Evolutionary conservation across 441 rosid genomes (phyloP), one percentile per base, ranked within the genome.

Genomic region (Erodium trifolium): DNA sequence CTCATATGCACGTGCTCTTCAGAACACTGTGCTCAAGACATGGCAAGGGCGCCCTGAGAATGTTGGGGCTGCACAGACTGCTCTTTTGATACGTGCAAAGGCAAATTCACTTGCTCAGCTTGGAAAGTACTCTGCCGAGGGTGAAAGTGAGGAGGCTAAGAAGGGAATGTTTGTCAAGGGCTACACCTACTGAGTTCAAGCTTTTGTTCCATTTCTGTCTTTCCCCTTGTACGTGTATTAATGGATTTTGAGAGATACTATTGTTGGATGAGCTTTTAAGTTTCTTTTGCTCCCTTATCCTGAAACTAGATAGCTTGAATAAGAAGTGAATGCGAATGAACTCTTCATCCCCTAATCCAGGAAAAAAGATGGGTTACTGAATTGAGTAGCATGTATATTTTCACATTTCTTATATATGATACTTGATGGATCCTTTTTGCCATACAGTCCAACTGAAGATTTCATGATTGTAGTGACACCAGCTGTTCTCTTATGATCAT

Each of bases 141-240:
- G 96, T 1, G 99, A 94, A 78, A 85, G 80, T 18, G 99, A 94
- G n/a, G 99, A 90, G 63, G 90, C 99, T 4, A 90, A 85, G 89
- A 91, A 82, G 80, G 97, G 99, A 78, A 94, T 94, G 99, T 94
- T 94, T 13, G 99, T 90, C 67, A 88, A 87, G 80, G 99, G 99
- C 73, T 94, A 94, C 76, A 94, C 97, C 75, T 94, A 94, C 80
- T 94, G 80, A 85, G 74, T 51, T 3, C 59, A 3, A 51, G 18
- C 7, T 51, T 51, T 51, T 51, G 18, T 12, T 51, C 17, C 59
- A 51, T 51, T 51, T 49, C 18, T 51, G 59, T 2, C 18, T 51
- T 13, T n/a, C 18, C 18, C 18, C 18, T 13, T 13, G 1, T 51
- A 51, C 13, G 1, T 51, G 59, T n/a, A 51, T 3, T 51, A n/a